phyloP scores from a whole-genome alignment of 208 protist species.

The Phytomonas francai region DNA sequence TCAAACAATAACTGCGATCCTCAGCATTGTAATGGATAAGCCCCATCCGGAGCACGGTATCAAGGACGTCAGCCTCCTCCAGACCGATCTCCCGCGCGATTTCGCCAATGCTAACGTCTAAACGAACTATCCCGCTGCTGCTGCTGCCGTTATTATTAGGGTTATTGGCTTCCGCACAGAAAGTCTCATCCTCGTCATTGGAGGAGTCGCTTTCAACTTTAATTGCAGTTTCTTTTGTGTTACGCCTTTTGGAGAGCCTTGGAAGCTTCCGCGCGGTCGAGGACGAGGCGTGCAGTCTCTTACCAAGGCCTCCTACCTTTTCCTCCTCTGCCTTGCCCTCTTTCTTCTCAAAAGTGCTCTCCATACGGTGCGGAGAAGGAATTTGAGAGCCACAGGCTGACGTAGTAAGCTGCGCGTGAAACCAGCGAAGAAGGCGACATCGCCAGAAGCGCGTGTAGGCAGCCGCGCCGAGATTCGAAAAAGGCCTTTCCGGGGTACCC shows the following conservation, averaged over 20 bases:
- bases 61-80: slow-evolving; percentile 74
- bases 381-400: too few species aligned
- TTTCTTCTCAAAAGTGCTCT: neutral
- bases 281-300: neutral
- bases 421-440: slow-evolving; percentile 49
- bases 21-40: slow-evolving; percentile 70
- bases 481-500: slow-evolving; percentile 97
- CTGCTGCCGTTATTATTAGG: neutral
- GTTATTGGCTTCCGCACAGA: neutral
- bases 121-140: slow-evolving; percentile 1
- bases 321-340: neutral
- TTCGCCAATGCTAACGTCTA: slow-evolving; percentile 26
- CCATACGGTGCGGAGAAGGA: neutral
- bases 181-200: neutral
- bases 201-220: neutral
- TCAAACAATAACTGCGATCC: slow-evolving; percentile 41
- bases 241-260: neutral
- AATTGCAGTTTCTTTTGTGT: neutral
- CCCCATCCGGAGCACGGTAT: slow-evolving; percentile 62
- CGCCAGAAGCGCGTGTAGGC: slow-evolving; percentile 91
- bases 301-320: too few species aligned
- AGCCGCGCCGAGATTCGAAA: slow-evolving; percentile 96
- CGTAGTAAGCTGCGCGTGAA: slow-evolving; percentile 17
- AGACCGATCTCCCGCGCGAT: slow-evolving; percentile 55
- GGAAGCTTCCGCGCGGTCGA: neutral